These are phyloP conservation scores for Acanthamoeba castellanii DNA, from an alignment of 208 protist species.

Conservation along the genomic window DNA sequence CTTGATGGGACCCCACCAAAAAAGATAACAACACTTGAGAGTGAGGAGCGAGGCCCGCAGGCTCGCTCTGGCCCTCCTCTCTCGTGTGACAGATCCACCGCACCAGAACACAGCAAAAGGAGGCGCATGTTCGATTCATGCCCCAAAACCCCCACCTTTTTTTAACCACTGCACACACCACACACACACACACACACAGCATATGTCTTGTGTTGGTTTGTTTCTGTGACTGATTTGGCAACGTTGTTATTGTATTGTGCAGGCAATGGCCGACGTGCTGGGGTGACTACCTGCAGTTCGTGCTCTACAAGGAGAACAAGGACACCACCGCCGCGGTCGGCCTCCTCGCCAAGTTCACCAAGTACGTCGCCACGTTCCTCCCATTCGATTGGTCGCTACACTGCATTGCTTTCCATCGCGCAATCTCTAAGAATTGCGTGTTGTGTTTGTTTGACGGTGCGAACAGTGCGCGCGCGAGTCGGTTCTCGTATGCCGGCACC, in stretches of 20 bases:
- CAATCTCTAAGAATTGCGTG: background rate
- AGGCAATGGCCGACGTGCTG: conserved; percentile 52
- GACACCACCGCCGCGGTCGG: conserved; percentile 56
- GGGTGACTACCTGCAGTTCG: conserved; percentile 43
- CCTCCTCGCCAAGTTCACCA: conserved; percentile 57
- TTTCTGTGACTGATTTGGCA: background rate
- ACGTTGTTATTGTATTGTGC: background rate
- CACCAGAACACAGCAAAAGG: background rate
- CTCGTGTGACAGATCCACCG: background rate
- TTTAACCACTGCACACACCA: background rate
- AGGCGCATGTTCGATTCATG: conserved; percentile 40
- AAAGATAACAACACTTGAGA: background rate
- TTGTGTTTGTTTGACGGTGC: background rate
- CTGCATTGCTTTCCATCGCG: background rate
- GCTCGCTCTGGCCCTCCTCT: background rate
- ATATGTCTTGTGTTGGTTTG: background rate
- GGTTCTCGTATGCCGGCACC: conserved; percentile 59
- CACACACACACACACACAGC: too few species aligned
- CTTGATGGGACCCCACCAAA: background rate
- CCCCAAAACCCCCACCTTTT: conserved; percentile 22
- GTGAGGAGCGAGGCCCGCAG: background rate
- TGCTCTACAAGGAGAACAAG: conserved; percentile 77
- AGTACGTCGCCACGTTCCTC: background rate
- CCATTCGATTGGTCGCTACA: background rate
- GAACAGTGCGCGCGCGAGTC: conserved; percentile 2